Evolutionary conservation across 108 stramenopile genomes (phyloP).

Genomic region (Conticribra guillardii): DNA sequence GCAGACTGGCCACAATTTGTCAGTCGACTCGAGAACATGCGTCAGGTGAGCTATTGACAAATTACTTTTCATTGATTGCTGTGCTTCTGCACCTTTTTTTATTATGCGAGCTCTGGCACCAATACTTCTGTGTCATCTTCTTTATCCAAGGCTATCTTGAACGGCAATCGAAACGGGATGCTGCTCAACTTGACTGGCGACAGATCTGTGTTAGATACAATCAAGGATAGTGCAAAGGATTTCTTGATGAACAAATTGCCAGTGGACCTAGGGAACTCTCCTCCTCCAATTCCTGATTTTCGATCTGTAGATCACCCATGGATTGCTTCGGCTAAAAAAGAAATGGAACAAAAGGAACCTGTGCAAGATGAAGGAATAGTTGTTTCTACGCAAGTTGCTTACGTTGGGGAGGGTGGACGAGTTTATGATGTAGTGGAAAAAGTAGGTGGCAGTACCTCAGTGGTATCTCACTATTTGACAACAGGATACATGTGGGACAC

Average conservation of each 20-base stretch:
- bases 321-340: slow-evolving; percentile 57
- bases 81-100: too few relatives aligned
- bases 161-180: slow-evolving; percentile 68
- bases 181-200: slow-evolving; percentile 89
- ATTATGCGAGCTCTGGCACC: too few relatives aligned
- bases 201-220: slow-evolving; percentile 47
- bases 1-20: slow-evolving; percentile 73
- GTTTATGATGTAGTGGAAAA: slow-evolving; percentile 73
- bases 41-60: slow-evolving; percentile 25
- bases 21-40: slow-evolving; percentile 59
- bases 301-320: slow-evolving; percentile 65
- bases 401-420: slow-evolving; percentile 85
- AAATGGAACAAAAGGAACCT: slow-evolving; percentile 46
- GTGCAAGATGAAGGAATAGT: slow-evolving; percentile 72
- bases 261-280: slow-evolving; percentile 33
- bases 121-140: background rate
- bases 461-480: slow-evolving; percentile 73
- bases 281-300: slow-evolving; percentile 59
- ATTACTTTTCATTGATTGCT: too few relatives aligned
- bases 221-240: slow-evolving; percentile 45
- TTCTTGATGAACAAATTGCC: slow-evolving; percentile 64
- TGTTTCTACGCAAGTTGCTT: slow-evolving; percentile 84
- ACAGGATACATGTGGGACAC: slow-evolving; percentile 86
- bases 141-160: slow-evolving; percentile 50
- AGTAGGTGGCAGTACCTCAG: slow-evolving; percentile 67